phyloP scores from a whole-genome alignment of 2,329 filamentous ascomycete species.

The Triangularia setosa region DNA sequence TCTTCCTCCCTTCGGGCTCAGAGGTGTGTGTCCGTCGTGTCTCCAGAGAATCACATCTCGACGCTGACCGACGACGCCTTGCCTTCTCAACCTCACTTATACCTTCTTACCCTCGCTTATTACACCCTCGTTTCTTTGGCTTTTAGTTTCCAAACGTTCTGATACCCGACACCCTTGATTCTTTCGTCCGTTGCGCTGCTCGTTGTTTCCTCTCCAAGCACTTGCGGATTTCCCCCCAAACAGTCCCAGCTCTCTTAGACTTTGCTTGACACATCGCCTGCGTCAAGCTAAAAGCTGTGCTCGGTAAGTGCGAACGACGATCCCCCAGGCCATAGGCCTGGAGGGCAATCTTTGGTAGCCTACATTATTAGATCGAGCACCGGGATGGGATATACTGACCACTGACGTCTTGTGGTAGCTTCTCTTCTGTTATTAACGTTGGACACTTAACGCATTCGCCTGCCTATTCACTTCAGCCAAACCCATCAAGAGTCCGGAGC shows the following conservation, averaged over 20 bases:
- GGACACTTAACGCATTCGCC: background rate
- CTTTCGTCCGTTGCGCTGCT: too few species aligned
- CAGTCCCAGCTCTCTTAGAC: background rate
- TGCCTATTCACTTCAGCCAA: constrained; percentile 2
- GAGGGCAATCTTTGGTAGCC: background rate
- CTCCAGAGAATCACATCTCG: background rate
- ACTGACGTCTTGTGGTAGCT: background rate
- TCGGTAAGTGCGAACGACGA: background rate
- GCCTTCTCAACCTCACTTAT: background rate
- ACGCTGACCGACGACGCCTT: background rate
- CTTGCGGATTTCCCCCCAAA: background rate
- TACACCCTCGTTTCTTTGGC: background rate
- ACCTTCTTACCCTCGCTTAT: constrained; percentile 3
- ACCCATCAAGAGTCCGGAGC: background rate
- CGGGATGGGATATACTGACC: background rate
- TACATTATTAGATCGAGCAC: background rate
- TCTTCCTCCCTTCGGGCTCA: background rate
- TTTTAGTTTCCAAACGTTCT: background rate
- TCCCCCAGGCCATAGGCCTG: background rate
- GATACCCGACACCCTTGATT: background rate
- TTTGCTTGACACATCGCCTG: background rate
- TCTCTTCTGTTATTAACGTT: background rate
- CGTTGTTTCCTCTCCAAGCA: background rate
- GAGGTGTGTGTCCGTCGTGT: background rate
- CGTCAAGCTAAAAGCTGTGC: background rate